Percentiles rank a stretch among this genome's conserved stretches.
These are phyloP conservation scores for Jamesozyma lodderae DNA, from an alignment of 805 yeast species.

Conservation along the genomic window DNA sequence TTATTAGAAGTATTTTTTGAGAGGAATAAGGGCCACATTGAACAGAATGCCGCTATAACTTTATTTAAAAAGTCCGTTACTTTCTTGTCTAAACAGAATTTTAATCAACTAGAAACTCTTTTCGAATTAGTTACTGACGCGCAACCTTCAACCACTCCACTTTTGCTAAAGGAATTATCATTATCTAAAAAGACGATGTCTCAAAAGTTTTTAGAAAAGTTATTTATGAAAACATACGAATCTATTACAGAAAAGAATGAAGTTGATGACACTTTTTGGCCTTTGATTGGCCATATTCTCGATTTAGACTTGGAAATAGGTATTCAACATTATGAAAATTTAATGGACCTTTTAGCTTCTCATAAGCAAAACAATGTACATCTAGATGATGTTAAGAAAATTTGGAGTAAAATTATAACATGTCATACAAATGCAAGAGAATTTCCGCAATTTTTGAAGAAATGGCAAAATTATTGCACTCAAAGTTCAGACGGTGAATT, in stretches of 20 bases:
- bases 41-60: slow-evolving; percentile 6
- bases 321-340: slow-evolving; percentile 30
- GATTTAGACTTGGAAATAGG: slow-evolving; percentile 53
- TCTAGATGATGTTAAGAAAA: slow-evolving; percentile 2
- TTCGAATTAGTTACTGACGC: slow-evolving; percentile 35
- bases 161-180: slow-evolving; percentile 39
- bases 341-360: slow-evolving; percentile 11
- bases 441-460: slow-evolving; percentile 37
- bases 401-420: slow-evolving; percentile 32
- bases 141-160: slow-evolving; percentile 35
- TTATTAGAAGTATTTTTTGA: slow-evolving; percentile 17
- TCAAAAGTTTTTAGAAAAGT: slow-evolving; percentile 36
- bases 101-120: slow-evolving; percentile 36
- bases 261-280: slow-evolving; percentile 32
- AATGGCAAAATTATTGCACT: slow-evolving; percentile 33
- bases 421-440: slow-evolving; percentile 54
- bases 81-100: slow-evolving; percentile 18
- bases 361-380: slow-evolving; percentile 7
- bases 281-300: slow-evolving; percentile 39
- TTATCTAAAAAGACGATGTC: slow-evolving; percentile 46
- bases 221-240: slow-evolving; percentile 13
- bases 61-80: slow-evolving; percentile 18
- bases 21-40: slow-evolving; percentile 6
- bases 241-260: slow-evolving; percentile 1
- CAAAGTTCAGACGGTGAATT: slow-evolving; percentile 4